Evolutionary conservation across 1,139 yeast genomes (phyloP).

Genomic region (Blastobotrys arbuscula): DNA sequence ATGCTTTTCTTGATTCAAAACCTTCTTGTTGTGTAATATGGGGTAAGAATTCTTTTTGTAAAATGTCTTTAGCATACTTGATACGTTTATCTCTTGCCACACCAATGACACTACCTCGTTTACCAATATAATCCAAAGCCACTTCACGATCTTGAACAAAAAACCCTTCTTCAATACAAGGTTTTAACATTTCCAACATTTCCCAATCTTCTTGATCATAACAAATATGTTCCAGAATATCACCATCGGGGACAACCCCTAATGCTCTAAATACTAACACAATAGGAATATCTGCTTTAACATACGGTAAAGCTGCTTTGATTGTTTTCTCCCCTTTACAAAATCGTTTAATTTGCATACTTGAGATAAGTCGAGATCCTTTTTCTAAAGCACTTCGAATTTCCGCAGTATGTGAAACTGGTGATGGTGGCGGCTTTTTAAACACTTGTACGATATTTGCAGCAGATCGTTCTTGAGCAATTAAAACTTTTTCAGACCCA

Average conservation of each 20-base stretch:
- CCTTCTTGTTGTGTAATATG: conserved; percentile 98
- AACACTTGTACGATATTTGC: conserved; percentile 98
- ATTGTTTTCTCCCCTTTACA: conserved; percentile 84
- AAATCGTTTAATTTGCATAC: conserved; percentile 88
- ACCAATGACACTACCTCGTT: conserved; percentile 94
- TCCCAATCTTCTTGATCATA: conserved; percentile 98
- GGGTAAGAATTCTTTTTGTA: conserved; percentile 93
- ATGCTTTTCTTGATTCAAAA: conserved; percentile 93
- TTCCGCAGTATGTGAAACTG: conserved; percentile 93
- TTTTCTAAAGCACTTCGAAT: conserved; percentile 94
- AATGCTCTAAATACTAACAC: conserved; percentile 95
- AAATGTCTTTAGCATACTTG: conserved; percentile 92
- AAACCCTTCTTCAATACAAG: conserved; percentile 98
- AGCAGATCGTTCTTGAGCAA: conserved; percentile 98
- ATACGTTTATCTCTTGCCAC: conserved; percentile 97
- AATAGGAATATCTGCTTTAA: conserved; percentile 93
- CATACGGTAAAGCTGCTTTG: conserved; percentile 92
- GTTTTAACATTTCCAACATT: conserved; percentile 98
- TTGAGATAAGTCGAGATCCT: conserved; percentile 90
- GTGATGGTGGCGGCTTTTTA: conserved; percentile 96
- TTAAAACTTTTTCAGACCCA: conserved; percentile 96
- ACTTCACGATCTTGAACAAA: conserved; percentile 97
- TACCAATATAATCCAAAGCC: conserved; percentile 94
- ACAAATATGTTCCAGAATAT: conserved; percentile 94
- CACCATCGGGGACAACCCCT: conserved; percentile 99